Conservation (phyloP, 805 yeast genomes). For the Zygosaccharomyces siamensis region DNA sequence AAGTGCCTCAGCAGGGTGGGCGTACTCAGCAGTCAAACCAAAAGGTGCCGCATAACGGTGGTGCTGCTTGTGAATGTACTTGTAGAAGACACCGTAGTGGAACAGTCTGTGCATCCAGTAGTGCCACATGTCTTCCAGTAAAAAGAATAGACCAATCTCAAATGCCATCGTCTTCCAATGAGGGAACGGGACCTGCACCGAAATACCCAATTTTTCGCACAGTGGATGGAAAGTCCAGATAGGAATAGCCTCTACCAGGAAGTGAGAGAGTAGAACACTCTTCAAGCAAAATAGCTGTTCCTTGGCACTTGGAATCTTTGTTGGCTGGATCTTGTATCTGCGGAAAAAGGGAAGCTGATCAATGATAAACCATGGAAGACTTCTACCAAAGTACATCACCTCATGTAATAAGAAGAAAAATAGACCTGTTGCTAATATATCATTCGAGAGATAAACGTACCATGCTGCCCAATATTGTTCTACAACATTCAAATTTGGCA, state of each 20-base stretch:
- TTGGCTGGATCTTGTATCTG: constrained; percentile 83
- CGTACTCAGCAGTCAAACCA: constrained; percentile 95
- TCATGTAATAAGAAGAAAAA: constrained; percentile 82
- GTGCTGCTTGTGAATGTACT: constrained; percentile 93
- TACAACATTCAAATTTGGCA: constrained; percentile 43
- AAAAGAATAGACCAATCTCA: constrained; percentile 75
- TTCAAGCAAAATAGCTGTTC: constrained; percentile 94
- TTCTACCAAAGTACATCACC: constrained; percentile 83
- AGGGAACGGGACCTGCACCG: constrained; percentile 84
- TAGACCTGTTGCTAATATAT: constrained; percentile 86
- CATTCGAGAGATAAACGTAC: constrained; percentile 81
- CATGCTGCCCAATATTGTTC: constrained; percentile 87
- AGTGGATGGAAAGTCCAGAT: constrained; percentile 97
- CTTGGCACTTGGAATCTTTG: constrained; percentile 67
- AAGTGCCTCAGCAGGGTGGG: constrained; percentile 92
- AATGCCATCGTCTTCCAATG: constrained; percentile 47
- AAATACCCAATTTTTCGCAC: constrained; percentile 74
- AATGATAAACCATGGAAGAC: constrained; percentile 86
- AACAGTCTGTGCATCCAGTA: constrained; percentile 90
- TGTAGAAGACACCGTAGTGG: constrained; percentile 86
- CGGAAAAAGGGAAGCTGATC: constrained; percentile 83
- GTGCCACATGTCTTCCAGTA: constrained; percentile 93
- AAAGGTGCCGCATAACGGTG: constrained; percentile 98
- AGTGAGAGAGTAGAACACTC: constrained; percentile 78
- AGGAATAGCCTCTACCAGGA: constrained; percentile 90